These are phyloP conservation scores for Cladosporium sp. DNA, from an alignment of 2,329 filamentous ascomycete species.

Conservation along the genomic window DNA sequence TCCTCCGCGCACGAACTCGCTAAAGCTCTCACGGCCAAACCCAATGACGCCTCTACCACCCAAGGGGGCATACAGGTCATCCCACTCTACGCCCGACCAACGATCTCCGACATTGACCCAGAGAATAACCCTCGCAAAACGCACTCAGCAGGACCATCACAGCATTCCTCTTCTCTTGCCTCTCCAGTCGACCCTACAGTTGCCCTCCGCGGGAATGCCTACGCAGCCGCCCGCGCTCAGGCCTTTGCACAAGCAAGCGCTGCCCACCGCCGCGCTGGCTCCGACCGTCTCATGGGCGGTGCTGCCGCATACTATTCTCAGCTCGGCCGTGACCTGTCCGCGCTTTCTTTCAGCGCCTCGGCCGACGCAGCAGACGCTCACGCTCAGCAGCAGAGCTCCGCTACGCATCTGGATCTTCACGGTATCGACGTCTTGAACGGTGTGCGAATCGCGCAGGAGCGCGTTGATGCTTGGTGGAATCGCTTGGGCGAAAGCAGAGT, in stretches of 20 bases:
- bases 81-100: constrained; percentile 41
- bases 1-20: constrained; percentile 58
- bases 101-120: constrained; percentile 29
- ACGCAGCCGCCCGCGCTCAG: constrained; percentile 44
- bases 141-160: constrained; percentile 7
- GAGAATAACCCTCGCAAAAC: constrained; percentile 6
- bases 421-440: constrained; percentile 78
- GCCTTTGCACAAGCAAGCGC: constrained; percentile 56
- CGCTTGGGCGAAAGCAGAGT: constrained; percentile 61
- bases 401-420: constrained; percentile 69
- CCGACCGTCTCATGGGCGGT: constrained; percentile 68
- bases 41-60: constrained; percentile 22
- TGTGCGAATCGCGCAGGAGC: constrained; percentile 68
- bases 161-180: constrained; percentile 24
- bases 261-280: constrained; percentile 59
- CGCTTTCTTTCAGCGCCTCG: constrained; percentile 53
- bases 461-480: constrained; percentile 72
- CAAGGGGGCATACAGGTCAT: constrained; percentile 46
- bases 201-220: constrained; percentile 21
- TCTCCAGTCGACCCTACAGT: constrained; percentile 17
- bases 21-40: constrained; percentile 45
- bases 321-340: constrained; percentile 61
- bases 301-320: constrained; percentile 74
- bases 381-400: constrained; percentile 61
- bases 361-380: constrained; percentile 66